Conservation (phyloP, 169 alveolate species). For the Miamiensis avidus region DNA sequence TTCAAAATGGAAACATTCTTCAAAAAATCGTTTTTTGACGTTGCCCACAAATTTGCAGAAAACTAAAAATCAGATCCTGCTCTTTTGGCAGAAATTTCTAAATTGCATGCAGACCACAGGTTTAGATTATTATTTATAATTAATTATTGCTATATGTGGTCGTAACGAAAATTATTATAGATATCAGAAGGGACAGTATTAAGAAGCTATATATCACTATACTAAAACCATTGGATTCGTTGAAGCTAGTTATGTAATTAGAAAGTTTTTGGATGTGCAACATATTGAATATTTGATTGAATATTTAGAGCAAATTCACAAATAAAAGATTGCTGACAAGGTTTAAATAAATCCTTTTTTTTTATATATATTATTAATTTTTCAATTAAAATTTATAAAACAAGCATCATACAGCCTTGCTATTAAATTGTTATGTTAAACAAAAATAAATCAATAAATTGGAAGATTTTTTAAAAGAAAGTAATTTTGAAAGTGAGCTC, state of each 20-base stretch:
- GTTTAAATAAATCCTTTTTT: not conserved
- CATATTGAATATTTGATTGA: slow-evolving; percentile 48
- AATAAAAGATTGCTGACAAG: slow-evolving; percentile 35
- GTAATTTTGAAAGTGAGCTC: slow-evolving; percentile 41
- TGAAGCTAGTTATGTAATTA: slow-evolving; percentile 56
- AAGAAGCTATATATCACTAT: slow-evolving; percentile 45
- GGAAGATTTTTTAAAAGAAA: slow-evolving; percentile 37
- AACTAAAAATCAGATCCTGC: slow-evolving; percentile 39
- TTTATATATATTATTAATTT: no score
- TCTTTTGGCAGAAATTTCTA: slow-evolving; percentile 53
- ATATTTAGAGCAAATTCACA: slow-evolving; percentile 49
- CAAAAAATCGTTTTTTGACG: slow-evolving; percentile 44
- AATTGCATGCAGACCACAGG: slow-evolving; percentile 45
- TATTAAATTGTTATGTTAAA: slow-evolving; percentile 53
- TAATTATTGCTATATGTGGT: not conserved
- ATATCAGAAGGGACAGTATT: slow-evolving; percentile 25
- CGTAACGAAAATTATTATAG: not conserved
- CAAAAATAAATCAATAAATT: slow-evolving; percentile 33
- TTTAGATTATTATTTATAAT: no score
- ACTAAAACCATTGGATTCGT: slow-evolving; percentile 48
- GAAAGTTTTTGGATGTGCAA: slow-evolving; percentile 49
- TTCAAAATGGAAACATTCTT: slow-evolving; percentile 44
- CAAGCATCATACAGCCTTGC: slow-evolving; percentile 51
- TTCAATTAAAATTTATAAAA: no score
- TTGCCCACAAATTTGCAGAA: slow-evolving; percentile 46